A percentile compares a stretch with the other conserved stretches of the same genome.
These are phyloP conservation scores for Phoenix roebelenii DNA, from an alignment of 176 grass and related monocot species.

Conservation along the genomic window DNA sequence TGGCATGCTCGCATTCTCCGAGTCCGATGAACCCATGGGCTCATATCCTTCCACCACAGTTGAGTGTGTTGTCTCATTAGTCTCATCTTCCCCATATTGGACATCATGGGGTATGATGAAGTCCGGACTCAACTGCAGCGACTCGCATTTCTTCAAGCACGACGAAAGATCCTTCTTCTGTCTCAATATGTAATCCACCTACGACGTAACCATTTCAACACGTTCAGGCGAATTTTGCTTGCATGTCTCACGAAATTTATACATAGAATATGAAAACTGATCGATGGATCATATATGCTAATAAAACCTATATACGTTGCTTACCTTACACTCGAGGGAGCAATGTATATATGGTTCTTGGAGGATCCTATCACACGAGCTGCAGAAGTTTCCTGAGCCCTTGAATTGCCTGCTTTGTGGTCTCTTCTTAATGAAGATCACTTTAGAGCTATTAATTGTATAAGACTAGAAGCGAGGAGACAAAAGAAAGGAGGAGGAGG, in stretches of 20 bases:
- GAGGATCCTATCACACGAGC: conserved; percentile 16
- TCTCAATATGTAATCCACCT: conserved; percentile 18
- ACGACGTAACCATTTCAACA: neutral
- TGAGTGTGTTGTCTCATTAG: neutral
- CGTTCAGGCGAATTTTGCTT: no score
- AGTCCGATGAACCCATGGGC: conserved; percentile 5
- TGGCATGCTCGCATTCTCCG: conserved; percentile 5
- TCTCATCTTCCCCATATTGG: neutral
- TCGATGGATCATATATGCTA: no score
- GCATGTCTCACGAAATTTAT: no score
- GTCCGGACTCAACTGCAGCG: conserved; percentile 1
- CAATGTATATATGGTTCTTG: conserved; percentile 26
- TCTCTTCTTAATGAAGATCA: conserved; percentile 18
- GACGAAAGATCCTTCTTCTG: conserved; percentile 1
- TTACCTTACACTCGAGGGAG: conserved; percentile 21
- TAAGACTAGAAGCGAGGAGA: conserved; percentile 6
- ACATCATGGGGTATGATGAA: neutral
- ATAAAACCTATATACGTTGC: neutral
- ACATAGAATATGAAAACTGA: no score
- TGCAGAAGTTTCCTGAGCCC: conserved; percentile 18
- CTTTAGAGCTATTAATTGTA: conserved; percentile 20
- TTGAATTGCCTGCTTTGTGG: conserved; percentile 19
- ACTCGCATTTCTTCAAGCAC: neutral
- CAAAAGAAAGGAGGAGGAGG: no score
- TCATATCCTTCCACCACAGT: conserved; percentile 9